Conservation (phyloP, 345 rosid species). For the Clarkia xantiana region DNA sequence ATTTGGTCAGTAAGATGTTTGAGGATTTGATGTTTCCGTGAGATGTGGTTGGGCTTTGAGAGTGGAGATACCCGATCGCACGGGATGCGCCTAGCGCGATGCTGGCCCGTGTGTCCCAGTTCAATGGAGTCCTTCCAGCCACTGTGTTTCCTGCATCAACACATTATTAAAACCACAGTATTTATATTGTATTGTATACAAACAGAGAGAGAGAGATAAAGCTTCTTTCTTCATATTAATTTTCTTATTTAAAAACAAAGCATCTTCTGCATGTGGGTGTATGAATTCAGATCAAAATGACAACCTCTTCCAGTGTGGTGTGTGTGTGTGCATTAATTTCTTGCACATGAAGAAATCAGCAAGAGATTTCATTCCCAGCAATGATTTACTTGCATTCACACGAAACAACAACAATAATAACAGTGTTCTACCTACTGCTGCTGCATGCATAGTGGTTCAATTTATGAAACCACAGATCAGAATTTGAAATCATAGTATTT, state of each 20-base stretch:
- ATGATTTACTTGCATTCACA: background rate
- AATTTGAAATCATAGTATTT: no score
- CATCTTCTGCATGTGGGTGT: no score
- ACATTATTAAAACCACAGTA: background rate
- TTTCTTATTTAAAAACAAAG: no score
- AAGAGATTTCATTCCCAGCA: no score
- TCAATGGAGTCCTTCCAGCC: slow-evolving; percentile 30
- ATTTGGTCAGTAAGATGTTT: slow-evolving; percentile 28
- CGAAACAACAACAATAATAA: no score
- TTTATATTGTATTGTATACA: background rate
- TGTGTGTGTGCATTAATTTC: no score
- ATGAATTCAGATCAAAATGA: no score
- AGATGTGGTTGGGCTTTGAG: slow-evolving; percentile 18
- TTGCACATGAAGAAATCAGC: no score
- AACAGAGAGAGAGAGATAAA: background rate
- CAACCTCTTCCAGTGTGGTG: no score
- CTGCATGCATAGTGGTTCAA: no score
- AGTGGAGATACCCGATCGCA: slow-evolving; percentile 26
- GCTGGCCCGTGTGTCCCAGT: slow-evolving; percentile 26
- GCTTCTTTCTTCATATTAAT: background rate
- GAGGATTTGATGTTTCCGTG: slow-evolving; percentile 43
- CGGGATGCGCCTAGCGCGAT: slow-evolving; percentile 30
- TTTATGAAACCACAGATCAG: background rate
- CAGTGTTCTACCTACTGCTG: no score
- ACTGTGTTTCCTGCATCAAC: slow-evolving; percentile 22